These are phyloP conservation scores for Knufia fluminis DNA, from an alignment of 2,329 filamentous ascomycete genomes.

Conservation along the genomic window DNA sequence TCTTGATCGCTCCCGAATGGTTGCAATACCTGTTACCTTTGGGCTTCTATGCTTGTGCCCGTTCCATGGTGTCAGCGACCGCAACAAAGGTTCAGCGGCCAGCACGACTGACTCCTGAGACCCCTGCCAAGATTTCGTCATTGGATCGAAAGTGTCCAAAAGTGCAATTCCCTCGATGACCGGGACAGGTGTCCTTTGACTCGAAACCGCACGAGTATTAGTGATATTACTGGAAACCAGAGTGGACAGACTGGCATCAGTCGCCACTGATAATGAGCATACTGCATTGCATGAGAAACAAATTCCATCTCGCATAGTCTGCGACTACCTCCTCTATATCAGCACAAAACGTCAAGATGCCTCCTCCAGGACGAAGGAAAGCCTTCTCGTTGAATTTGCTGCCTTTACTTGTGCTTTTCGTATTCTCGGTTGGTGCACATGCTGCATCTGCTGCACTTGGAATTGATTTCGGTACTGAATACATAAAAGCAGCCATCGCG, in stretches of 20 bases:
- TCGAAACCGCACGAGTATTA: not conserved
- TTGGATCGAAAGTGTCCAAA: not conserved
- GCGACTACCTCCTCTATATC: not conserved
- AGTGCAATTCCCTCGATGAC: not conserved
- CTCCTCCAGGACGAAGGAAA: conserved; percentile 38
- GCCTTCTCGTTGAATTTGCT: conserved; percentile 34
- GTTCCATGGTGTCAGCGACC: too few species aligned
- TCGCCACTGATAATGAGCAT: not conserved
- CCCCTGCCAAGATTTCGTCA: too few species aligned
- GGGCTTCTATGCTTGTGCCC: too few species aligned
- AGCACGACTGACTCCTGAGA: too few species aligned
- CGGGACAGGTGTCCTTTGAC: not conserved
- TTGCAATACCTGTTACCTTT: too few species aligned
- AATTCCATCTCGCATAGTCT: not conserved
- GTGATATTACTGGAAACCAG: not conserved
- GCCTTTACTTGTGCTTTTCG: conserved; percentile 43
- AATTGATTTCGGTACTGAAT: conserved; percentile 89
- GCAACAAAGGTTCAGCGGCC: too few species aligned
- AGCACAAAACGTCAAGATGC: conserved; percentile 28
- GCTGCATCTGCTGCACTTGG: conserved; percentile 73
- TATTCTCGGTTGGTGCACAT: conserved; percentile 48
- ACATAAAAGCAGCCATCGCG: conserved; percentile 90
- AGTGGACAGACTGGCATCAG: not conserved
- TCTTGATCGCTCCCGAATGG: too few species aligned
- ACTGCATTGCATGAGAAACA: not conserved